Evolutionary conservation across 2,329 filamentous ascomycete species (phyloP).

Genomic region (Diaporthe australafricana): DNA sequence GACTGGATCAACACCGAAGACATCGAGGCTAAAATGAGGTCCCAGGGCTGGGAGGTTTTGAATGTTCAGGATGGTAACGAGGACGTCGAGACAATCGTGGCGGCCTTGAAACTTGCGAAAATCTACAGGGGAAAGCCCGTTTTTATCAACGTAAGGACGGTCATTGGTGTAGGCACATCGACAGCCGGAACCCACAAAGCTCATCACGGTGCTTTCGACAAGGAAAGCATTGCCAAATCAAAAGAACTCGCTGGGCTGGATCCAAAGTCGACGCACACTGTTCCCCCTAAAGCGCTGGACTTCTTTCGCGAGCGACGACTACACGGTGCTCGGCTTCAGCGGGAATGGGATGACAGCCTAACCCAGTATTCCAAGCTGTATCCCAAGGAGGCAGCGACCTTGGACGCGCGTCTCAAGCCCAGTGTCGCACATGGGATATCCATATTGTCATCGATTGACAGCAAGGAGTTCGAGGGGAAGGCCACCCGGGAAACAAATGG

Average conservation of each 20-base stretch:
- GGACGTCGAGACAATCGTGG: conserved; percentile 58
- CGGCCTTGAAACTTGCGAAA: conserved; percentile 58
- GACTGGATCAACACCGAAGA: conserved; percentile 67
- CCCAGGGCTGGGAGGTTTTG: conserved; percentile 67
- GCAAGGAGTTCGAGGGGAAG: conserved; percentile 33
- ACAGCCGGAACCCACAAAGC: conserved; percentile 63
- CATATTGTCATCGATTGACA: conserved; percentile 23
- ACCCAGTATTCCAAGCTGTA: conserved; percentile 54
- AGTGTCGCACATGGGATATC: background rate
- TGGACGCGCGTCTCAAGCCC: background rate
- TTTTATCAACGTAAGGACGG: conserved; percentile 68
- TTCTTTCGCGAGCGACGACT: conserved; percentile 61
- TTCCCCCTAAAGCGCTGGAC: conserved; percentile 54
- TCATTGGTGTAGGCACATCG: conserved; percentile 65
- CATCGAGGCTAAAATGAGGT: conserved; percentile 68
- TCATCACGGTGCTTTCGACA: conserved; percentile 69
- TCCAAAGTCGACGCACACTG: conserved; percentile 54
- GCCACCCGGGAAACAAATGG: conserved; percentile 54
- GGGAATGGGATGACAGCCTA: conserved; percentile 58
- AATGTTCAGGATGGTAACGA: conserved; percentile 65
- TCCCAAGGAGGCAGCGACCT: conserved; percentile 52
- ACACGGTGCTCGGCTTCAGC: conserved; percentile 56
- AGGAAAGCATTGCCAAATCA: conserved; percentile 62
- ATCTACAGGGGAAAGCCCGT: conserved; percentile 55
- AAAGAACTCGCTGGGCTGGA: conserved; percentile 61